phyloP scores from a whole-genome alignment of 352 stramenopile genomes.

The Globisporangium cystogenes region DNA sequence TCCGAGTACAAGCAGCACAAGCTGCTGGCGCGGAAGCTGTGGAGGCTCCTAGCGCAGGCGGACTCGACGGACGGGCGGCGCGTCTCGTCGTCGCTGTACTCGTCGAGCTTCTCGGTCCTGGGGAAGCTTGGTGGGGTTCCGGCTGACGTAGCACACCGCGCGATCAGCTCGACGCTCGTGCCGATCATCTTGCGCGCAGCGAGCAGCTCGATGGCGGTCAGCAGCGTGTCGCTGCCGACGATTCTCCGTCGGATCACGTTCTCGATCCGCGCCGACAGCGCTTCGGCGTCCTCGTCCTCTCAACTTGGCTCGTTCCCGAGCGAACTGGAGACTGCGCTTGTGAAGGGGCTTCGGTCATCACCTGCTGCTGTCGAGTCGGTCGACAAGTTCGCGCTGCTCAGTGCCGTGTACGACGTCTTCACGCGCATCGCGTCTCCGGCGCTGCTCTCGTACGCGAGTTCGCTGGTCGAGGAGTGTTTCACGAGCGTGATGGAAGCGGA shows the following conservation, averaged over 20 bases:
- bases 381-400: conserved; percentile 6
- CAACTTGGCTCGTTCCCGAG: neutral
- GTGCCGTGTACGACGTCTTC: conserved; percentile 10
- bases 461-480: conserved; percentile 9
- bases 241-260: conserved; percentile 14
- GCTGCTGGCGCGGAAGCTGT: conserved; percentile 31
- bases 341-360: neutral
- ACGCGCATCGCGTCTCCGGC: conserved; percentile 13
- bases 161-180: conserved; percentile 20
- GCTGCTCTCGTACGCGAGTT: conserved; percentile 4
- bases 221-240: conserved; percentile 4
- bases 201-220: neutral
- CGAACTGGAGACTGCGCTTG: conserved; percentile 5
- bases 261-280: conserved; percentile 6
- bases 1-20: conserved; percentile 31
- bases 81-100: conserved; percentile 20
- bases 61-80: neutral
- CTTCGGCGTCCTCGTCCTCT: neutral
- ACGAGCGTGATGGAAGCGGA: conserved; percentile 4
- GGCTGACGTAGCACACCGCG: conserved; percentile 11
- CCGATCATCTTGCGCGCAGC: conserved; percentile 25
- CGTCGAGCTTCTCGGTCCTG: conserved; percentile 24
- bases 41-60: conserved; percentile 25
- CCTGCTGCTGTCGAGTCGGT: neutral
- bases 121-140: conserved; percentile 26